Evolutionary conservation across 2,329 filamentous ascomycete genomes (phyloP), one percentile per base, ranked within the genome.

Genomic region (Teratosphaeria nubilosa): DNA sequence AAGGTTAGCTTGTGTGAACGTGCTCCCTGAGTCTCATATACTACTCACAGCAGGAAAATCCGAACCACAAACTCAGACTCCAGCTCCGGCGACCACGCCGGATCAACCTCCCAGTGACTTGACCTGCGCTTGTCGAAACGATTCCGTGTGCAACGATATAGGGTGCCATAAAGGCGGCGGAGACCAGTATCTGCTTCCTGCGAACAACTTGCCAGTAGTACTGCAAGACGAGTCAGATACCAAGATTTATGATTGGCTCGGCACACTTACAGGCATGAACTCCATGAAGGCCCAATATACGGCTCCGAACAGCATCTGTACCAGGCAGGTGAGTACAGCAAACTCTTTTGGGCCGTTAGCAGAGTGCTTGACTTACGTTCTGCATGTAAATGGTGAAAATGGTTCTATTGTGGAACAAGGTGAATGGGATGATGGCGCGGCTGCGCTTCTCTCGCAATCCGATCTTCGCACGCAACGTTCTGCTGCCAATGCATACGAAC

Each of bases 231-330:
- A 22, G 41, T 48, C 5, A 48, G 41, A n/a, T 5, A 20, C 20
- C 16, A 48, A 5, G 9, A n/a, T 20, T 10, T 6, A 9, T 5
- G 1, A 22, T 7, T 48, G 41, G 41, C 41, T 20, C 20, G 16
- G n/a, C 11, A 48, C n/a, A 48, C 41, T 48, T 10, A 62, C 48
- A 2, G 63, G 64, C 27, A 63, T 55, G 57, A 64, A 66, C 59
- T 62, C 62, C 52, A 59, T 58, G 59, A 66, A 65, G 10, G 62
- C 57, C 53, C 63, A 66, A 56, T 62, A 67, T 1, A 60, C 61
- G 11, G 60, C 59, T 16, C 64, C 65, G 48, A 66, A 60, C 41
- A 65, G 58, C 27, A 64, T 48, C 41, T 48, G 41, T 13, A 16
- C 34, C 2, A 2, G 16, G n/a, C n/a, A n/a, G n/a, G 41, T 48